A percentile compares a stretch with the other conserved stretches of the same genome.
phyloP scores from a whole-genome alignment of 257 asterid species.

The Nicotiana paniculata region DNA sequence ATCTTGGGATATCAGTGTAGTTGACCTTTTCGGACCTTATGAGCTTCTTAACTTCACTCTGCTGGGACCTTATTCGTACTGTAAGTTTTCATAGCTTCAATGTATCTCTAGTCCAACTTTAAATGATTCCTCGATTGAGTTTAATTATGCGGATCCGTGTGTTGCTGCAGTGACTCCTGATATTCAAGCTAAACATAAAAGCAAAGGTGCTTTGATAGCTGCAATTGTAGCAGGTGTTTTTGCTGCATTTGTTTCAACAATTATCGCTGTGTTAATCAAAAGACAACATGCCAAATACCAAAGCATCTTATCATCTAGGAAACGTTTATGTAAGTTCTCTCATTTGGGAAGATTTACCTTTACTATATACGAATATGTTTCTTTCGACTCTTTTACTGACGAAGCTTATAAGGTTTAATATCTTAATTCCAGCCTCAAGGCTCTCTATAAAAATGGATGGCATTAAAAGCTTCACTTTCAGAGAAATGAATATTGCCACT shows the following conservation, averaged over 20 bases:
- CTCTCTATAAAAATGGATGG: conserved; percentile 35
- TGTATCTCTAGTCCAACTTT: neutral
- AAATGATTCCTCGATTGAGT: neutral
- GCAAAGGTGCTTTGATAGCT: conserved; percentile 18
- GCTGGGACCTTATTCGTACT: conserved; percentile 43
- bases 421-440: conserved; percentile 27
- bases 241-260: conserved; percentile 19
- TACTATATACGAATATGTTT: neutral
- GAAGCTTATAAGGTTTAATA: neutral
- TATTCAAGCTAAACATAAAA: conserved; percentile 15
- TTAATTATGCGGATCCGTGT: neutral
- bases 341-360: neutral
- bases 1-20: conserved; percentile 74
- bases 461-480: conserved; percentile 25
- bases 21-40: conserved; percentile 69
- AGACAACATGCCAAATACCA: conserved; percentile 17
- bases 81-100: conserved; percentile 29
- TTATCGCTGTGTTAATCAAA: conserved; percentile 20
- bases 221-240: conserved; percentile 13
- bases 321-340: conserved; percentile 24
- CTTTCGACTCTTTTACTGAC: neutral
- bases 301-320: conserved; percentile 21
- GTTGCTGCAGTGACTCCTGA: conserved; percentile 27
- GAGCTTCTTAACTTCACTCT: conserved; percentile 84
- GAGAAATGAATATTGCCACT: conserved; percentile 35